Conservation (phyloP, 805 yeast genomes). For the Kodamaea lidongshanica region DNA sequence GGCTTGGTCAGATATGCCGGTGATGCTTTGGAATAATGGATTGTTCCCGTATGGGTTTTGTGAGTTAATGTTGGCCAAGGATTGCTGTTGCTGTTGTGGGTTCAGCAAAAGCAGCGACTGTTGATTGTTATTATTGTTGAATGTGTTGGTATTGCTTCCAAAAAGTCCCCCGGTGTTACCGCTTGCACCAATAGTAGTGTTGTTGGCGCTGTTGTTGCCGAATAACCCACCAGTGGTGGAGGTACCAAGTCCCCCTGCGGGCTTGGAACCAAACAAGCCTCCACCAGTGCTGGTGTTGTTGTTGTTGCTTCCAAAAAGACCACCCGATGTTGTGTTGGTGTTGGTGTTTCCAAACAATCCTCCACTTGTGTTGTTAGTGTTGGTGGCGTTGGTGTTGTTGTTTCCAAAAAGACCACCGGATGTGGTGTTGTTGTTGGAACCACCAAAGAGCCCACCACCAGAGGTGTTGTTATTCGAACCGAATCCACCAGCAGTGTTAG, state of each 20-base stretch:
- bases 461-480: conserved; percentile 4
- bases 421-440: conserved; percentile 16
- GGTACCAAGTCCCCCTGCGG: conserved; percentile 10
- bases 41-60: conserved; percentile 73
- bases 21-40: conserved; percentile 53
- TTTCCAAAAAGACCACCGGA: conserved; percentile 19
- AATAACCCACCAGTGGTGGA: conserved; percentile 26
- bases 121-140: conserved; percentile 14
- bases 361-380: conserved; percentile 9
- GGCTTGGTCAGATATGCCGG: conserved; percentile 28
- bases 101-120: conserved; percentile 9
- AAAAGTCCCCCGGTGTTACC: conserved; percentile 22
- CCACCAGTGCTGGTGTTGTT: conserved; percentile 10
- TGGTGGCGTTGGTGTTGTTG: conserved; percentile 13
- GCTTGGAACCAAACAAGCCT: conserved; percentile 15
- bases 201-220: conserved; percentile 16
- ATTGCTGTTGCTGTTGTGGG: conserved; percentile 18
- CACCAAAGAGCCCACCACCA: conserved; percentile 21
- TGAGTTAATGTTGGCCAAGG: conserved; percentile 25
- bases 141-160: conserved; percentile 11
- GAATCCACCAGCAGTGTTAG: too few relatives aligned
- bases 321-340: conserved; percentile 32
- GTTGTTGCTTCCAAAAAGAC: conserved; percentile 41
- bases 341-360: conserved; percentile 13
- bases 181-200: conserved; percentile 17